Base-by-base conservation (phyloP, 495 filamentous ascomycete species). In the Aspergillus kassunensis region DNA sequence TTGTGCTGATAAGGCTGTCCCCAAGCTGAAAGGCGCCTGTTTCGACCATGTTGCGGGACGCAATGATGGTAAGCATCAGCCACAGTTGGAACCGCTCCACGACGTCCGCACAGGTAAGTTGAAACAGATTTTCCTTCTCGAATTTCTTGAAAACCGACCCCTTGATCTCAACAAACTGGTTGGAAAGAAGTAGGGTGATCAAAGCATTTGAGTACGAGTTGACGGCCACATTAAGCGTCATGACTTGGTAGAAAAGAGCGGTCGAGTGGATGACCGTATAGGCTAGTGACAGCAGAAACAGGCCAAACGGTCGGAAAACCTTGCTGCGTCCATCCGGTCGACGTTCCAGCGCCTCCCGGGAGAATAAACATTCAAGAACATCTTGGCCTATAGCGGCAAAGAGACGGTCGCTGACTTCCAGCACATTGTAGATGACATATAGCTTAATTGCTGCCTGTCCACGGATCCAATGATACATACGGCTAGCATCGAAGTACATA, bases 141-240 rank as follows among this genome's bases (percentile, higher is more conserved):
- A 96, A 92, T 44, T 90, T 91, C 72, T 96, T 95, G 78, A 98
- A 98, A 9, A 98, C 93, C 8, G 90, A 91, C 18, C 86, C 86
- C 59, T 97, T 98, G 76, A 98, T 96, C 74, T 98, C 93, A 21
- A 97, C 93, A 56, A 98, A 98, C 64, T 97, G 92, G 60, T 96
- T 96, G 0, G 89, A 95, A 58, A 98, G 75, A 1, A 98, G 73
- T 0, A 99, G 82, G 0, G 92, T 96, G 34, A 97, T 74, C 6
- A 99, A 74, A 0, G 93, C 91, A 58, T 99, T 99, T 9, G 91
- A 96, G 67, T 97, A 99, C 0, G 92, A 96, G 67, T 99, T 99
- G 54, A 99, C 92, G 6, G 93, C 93, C 8, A 98, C 95, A 60
- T 98, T 97, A 47, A 98, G 79, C 0, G 93, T 93, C 63, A 97